Evolutionary conservation across 495 filamentous ascomycete species (phyloP).

Genomic region (Arthonia radiata): DNA sequence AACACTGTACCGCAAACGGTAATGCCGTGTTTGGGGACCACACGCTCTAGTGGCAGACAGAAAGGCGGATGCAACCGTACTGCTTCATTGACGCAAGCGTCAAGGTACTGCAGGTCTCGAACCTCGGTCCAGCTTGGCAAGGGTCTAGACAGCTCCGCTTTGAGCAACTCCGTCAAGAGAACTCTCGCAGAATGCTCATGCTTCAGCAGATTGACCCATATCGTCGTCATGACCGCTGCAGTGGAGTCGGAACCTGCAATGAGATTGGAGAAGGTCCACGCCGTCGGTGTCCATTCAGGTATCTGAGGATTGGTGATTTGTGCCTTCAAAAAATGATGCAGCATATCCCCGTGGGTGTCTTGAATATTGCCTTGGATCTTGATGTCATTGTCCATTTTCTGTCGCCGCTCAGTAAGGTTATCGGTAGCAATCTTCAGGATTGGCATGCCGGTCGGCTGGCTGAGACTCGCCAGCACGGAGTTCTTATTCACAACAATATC

Average conservation of each 20-base stretch:
- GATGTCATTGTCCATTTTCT: too few relatives aligned
- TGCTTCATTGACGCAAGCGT: slow-evolving; percentile 9
- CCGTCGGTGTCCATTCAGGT: slow-evolving; percentile 9
- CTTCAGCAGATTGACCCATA: slow-evolving; percentile 14
- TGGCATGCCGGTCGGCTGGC: not conserved
- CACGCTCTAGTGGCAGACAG: slow-evolving; percentile 15
- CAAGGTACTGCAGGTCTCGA: slow-evolving; percentile 10
- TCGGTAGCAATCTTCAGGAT: slow-evolving; percentile 2
- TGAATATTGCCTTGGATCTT: not conserved
- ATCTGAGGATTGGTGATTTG: slow-evolving; percentile 11
- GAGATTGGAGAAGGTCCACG: slow-evolving; percentile 20
- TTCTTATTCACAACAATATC: slow-evolving; percentile 13
- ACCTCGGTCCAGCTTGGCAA: too few relatives aligned
- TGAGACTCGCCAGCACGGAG: slow-evolving; percentile 1
- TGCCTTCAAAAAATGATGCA: slow-evolving; percentile 16
- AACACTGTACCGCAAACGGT: too few relatives aligned
- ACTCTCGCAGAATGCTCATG: slow-evolving; percentile 10
- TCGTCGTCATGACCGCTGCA: slow-evolving; percentile 15
- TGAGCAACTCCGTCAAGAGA: too few relatives aligned
- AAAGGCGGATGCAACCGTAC: slow-evolving; percentile 17
- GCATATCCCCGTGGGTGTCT: slow-evolving; percentile 8
- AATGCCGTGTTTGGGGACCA: slow-evolving; percentile 14
- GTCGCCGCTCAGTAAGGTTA: too few relatives aligned
- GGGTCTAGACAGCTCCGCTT: too few relatives aligned
- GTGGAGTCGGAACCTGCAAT: slow-evolving; percentile 21